Base-by-base conservation (phyloP, 169 alveolate genomes). In the Cryptosporidium parvum region DNA sequence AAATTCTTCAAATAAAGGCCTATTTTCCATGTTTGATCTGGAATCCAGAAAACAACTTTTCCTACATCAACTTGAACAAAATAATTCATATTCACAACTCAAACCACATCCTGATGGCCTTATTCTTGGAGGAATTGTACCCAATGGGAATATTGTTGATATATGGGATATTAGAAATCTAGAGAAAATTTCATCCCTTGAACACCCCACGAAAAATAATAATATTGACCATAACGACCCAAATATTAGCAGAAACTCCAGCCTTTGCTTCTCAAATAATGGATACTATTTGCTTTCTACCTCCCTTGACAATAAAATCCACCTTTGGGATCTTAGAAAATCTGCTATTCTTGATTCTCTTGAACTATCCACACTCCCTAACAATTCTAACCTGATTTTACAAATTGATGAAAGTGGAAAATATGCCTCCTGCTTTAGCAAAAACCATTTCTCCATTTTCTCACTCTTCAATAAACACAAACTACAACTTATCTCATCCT, bases 31-130 rank as follows among this genome's bases (percentile, higher is more conserved):
- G 33, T 39, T 48, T 51, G 89, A 84, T 21, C 18, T 70, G n/a
- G 69, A 58, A 29, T 69, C 69, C 53, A 39, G 35, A 56, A 70
- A 48, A 31, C 84, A 10, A 3, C 52, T 70, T 33, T 23, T n/a
- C 7, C 56, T 44, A 3, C 67, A 69, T 67, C 29, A 48, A 8
- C 16, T 26, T 29, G 23, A 69, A 29, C 10, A 33, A 31, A 59
- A 62, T 65, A 37, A 61, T 18, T 31, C 75, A 37, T 72, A 84
- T 65, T 45, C 67, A 48, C 51, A 61, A 10, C 35, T 71, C 39
- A 69, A 69, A 8, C 45, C 93, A 68, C 98, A 96, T 31, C 97
- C 98, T 5, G 98, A 96, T 80, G 98, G 98, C 0, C 85, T 96
- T 85, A 93, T 96, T 85, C 52, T 95, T 16, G 95, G 95, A 1